Base-by-base conservation (phyloP, 495 filamentous ascomycete genomes). In the Penicillium subrubescens region DNA sequence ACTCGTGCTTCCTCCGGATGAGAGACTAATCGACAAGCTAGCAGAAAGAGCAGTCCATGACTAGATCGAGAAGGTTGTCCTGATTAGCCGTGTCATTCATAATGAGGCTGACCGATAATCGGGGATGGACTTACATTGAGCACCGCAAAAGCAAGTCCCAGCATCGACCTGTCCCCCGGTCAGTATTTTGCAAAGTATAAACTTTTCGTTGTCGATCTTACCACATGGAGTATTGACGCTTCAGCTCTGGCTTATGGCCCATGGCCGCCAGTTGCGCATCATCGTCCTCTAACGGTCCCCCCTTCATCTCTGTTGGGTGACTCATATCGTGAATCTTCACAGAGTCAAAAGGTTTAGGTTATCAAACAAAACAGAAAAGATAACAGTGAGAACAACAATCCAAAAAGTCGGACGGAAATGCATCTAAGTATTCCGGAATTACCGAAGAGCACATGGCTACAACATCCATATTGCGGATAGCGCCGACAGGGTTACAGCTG, bases 191-290 rank as follows among this genome's bases (percentile, higher is more conserved):
- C 0, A 12, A 25, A 8, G 6, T 33, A 52, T 50, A 14, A 14
- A 23, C 35, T 17, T 8, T 12, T 2, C 46, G 5, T 31, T 51
- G 7, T 25, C 11, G 6, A 57, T 37, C 73, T 34, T 60, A 76
- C 68, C 80, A 70, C 33, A 77, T 80, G 3, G 77, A 79, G 62
- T 75, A 80, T n/a, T 83, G 83, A 52, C 86, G 80, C 34, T 87
- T 82, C 56, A 88, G 71, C 63, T 89, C 86, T 21, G 81, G 73
- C 74, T 82, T 84, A 71, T 89, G 87, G 54, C 87, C 86, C 80
- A 89, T 82, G 35, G 75, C 77, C 10, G 83, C 85, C 66, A 89
- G 67, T 37, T 81, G 78, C 29, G 79, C 78, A 67, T 86, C 83
- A 60, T 77, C 74, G 61, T 70, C 74, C 46, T 71, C 61, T 25